These are phyloP conservation scores for Hirschfeldia incana DNA, from an alignment of 345 rosid genomes.

Conservation along the genomic window DNA sequence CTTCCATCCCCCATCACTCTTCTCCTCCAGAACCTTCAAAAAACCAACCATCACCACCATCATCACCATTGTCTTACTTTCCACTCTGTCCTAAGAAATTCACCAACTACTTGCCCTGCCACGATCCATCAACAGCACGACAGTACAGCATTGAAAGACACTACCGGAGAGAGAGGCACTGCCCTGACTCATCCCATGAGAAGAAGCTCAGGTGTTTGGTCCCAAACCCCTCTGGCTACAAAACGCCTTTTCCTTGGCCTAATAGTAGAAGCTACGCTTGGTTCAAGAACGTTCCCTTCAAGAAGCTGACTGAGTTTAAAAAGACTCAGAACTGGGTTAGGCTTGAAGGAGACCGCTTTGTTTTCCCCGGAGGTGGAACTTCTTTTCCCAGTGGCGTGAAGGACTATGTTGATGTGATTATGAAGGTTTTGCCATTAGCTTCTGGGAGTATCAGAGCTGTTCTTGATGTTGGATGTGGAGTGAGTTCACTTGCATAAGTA, in stretches of 20 bases:
- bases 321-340: constrained; percentile 69
- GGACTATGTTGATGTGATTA: constrained; percentile 56
- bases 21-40: background rate
- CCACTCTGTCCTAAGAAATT: constrained; percentile 51
- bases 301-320: constrained; percentile 49
- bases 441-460: constrained; percentile 62
- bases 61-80: constrained; percentile 32
- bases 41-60: background rate
- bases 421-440: constrained; percentile 48
- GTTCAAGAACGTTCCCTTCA: constrained; percentile 65
- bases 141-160: constrained; percentile 39
- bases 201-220: constrained; percentile 53
- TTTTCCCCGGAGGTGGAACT: constrained; percentile 78
- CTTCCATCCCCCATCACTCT: background rate
- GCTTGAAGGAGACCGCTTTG: constrained; percentile 48
- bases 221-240: constrained; percentile 60
- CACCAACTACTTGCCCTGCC: constrained; percentile 66
- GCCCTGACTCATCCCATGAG: constrained; percentile 43
- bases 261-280: constrained; percentile 53
- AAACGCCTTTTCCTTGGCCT: constrained; percentile 62
- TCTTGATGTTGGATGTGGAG: constrained; percentile 77
- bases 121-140: constrained; percentile 48
- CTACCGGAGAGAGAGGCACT: constrained; percentile 61
- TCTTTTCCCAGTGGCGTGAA: constrained; percentile 63
- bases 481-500: constrained; percentile 35